A percentile compares a stretch with the other conserved stretches of the same genome.
These are phyloP conservation scores for Gnomoniopsis smithogilvyi DNA, from an alignment of 2,329 filamentous ascomycete genomes.

Conservation along the genomic window DNA sequence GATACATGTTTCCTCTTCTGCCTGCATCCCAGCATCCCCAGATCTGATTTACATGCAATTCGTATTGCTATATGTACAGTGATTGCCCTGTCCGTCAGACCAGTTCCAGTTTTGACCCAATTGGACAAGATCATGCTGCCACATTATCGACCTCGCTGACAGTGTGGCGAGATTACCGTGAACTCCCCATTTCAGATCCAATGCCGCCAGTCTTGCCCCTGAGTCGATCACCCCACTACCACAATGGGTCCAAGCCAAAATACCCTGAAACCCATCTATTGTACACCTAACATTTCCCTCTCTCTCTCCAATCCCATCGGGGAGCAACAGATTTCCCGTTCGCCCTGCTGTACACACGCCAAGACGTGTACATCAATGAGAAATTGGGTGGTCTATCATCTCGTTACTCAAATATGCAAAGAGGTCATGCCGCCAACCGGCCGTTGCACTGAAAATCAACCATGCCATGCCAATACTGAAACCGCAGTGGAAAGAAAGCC, in stretches of 20 bases:
- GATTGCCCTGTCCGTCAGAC: neutral
- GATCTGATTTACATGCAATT: neutral
- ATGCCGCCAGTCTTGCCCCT: neutral
- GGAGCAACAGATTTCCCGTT: neutral
- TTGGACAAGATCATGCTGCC: neutral
- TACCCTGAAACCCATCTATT: conserved; percentile 2
- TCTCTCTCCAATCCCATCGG: neutral
- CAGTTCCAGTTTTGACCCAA: neutral
- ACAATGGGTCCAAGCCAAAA: neutral
- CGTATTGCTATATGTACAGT: neutral
- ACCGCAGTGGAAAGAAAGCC: conserved; percentile 3
- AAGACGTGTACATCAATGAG: neutral
- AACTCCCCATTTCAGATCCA: neutral
- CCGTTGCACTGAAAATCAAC: conserved; percentile 1
- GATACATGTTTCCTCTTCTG: neutral
- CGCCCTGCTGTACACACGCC: conserved; percentile 2
- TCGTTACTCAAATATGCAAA: conserved; percentile 13
- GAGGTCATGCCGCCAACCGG: conserved; percentile 2
- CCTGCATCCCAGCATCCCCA: neutral
- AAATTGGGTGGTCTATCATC: conserved; percentile 13
- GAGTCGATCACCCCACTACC: neutral
- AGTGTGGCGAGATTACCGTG: neutral
- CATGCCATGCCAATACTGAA: conserved; percentile 15
- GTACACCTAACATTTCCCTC: conserved; percentile 4
- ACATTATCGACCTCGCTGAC: neutral